Evolutionary conservation across 106 monocot species (phyloP), one percentile per base, ranked within the genome.

Genomic region (Allium fistulosum): DNA sequence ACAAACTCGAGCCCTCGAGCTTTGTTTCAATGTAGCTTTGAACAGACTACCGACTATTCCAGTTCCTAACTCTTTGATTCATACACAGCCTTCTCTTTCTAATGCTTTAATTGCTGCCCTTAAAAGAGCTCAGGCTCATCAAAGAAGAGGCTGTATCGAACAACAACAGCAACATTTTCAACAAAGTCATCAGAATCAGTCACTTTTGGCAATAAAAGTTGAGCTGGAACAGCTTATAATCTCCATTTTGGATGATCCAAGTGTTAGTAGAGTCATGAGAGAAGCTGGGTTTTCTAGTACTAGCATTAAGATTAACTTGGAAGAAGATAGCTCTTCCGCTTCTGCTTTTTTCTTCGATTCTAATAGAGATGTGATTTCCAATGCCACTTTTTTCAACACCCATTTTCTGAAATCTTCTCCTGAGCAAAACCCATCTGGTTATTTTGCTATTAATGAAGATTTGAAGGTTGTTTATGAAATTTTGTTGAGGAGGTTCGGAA

Each of bases 271-370:
- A 63, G 95, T 96, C n/a, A 96, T 96, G 95, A 82, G 80, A 53
- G 95, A 96, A 78, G 95, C 91, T 46, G 95, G 95, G 4, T 96
- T 91, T 76, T 96, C 91, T n/a, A 96, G 95, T 72, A 80, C 85
- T 62, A 69, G 64, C 15, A 81, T 96, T 64, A 96, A 96, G 72
- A 79, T 69, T 48, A 88, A 81, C 73, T 59, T 96, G 2, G 95
- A 91, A 51, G 91, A 88, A 48, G 76, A 82, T 7, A 62, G 71
- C 71, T 46, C 28, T 46, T 6, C 15, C 10, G 17, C 71, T 62
- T 27, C 67, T 12, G 18, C 81, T 18, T 80, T 80, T 15, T 69
- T 78, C 67, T 80, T 80, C 16, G 85, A 85, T 10, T 10, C 72
- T 22, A 79, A 61, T 13, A 67, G 75, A 45, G 77, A 74, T 14